phyloP scores from a whole-genome alignment of 352 stramenopile genomes.

The Elongisporangium prolatum region DNA sequence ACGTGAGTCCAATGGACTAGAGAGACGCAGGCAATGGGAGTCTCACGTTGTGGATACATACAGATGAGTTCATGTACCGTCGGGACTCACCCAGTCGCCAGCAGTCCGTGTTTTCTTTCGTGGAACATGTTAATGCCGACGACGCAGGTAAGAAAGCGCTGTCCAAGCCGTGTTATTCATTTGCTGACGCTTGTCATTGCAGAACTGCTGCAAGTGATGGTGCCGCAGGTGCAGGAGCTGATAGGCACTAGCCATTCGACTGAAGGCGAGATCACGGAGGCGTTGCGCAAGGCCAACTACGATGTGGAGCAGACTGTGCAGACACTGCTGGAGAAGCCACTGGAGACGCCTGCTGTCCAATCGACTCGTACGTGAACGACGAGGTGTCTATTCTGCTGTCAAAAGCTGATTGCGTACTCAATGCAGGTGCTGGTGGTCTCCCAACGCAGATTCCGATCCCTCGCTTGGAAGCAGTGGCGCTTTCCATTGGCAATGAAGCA shows the following conservation, averaged over 20 bases:
- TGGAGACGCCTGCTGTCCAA: background rate
- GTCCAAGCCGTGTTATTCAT: background rate
- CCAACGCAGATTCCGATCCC: conserved; percentile 67
- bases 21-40: background rate
- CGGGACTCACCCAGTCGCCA: conserved; percentile 73
- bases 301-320: conserved; percentile 74
- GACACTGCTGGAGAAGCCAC: conserved; percentile 58
- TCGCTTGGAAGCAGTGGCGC: conserved; percentile 49
- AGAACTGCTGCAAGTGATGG: conserved; percentile 53
- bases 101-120: conserved; percentile 78
- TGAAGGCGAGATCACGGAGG: conserved; percentile 53
- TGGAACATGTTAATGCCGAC: conserved; percentile 35
- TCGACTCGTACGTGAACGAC: background rate
- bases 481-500: conserved; percentile 35
- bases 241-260: conserved; percentile 46
- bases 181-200: conserved; percentile 5
- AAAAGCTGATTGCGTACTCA: background rate
- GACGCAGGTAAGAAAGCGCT: conserved; percentile 27
- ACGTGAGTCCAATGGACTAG: background rate
- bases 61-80: conserved; percentile 81
- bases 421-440: conserved; percentile 22
- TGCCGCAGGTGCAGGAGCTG: conserved; percentile 52
- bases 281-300: conserved; percentile 71
- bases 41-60: conserved; percentile 1
- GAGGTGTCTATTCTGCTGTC: background rate